phyloP scores from a whole-genome alignment of 345 rosid species.

The Citropsis articulata region DNA sequence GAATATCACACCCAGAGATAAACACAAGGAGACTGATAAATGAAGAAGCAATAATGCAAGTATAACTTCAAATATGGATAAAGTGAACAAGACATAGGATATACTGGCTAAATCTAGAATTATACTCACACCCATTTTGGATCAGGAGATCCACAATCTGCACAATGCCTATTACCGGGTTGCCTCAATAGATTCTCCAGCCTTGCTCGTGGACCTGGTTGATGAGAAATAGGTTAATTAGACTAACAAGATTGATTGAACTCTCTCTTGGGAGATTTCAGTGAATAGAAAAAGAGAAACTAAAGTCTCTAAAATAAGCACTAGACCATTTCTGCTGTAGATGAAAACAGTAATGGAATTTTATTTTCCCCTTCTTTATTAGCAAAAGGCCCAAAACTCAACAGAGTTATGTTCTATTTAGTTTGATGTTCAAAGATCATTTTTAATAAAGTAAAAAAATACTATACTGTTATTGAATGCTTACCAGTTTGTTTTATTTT shows the following conservation, averaged over 20 bases:
- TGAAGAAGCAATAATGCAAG: not conserved
- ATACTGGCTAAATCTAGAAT: not conserved
- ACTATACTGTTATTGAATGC: not conserved
- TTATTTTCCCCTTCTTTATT: not conserved
- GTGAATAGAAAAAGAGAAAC: not conserved
- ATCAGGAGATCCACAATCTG: constrained; percentile 92
- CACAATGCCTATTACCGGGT: constrained; percentile 63
- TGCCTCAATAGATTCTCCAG: constrained; percentile 54
- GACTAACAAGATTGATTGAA: not conserved
- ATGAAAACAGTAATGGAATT: not conserved
- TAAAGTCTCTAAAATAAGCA: not conserved
- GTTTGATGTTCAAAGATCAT: not conserved
- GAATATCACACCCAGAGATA: not conserved
- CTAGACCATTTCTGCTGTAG: not conserved
- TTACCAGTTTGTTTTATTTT: not conserved
- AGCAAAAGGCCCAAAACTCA: not conserved
- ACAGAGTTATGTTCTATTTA: not conserved
- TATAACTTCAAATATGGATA: not conserved
- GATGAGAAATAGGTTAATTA: not conserved
- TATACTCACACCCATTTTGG: constrained; percentile 96
- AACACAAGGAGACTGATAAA: not conserved
- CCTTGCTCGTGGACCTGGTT: constrained; percentile 50
- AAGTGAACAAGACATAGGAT: not conserved
- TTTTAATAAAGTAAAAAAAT: not conserved
- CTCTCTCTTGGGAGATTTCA: not conserved